Percentiles rank a stretch among this genome's conserved stretches.
phyloP scores from a whole-genome alignment of 306 rosid species.

The Vigna mungo region DNA sequence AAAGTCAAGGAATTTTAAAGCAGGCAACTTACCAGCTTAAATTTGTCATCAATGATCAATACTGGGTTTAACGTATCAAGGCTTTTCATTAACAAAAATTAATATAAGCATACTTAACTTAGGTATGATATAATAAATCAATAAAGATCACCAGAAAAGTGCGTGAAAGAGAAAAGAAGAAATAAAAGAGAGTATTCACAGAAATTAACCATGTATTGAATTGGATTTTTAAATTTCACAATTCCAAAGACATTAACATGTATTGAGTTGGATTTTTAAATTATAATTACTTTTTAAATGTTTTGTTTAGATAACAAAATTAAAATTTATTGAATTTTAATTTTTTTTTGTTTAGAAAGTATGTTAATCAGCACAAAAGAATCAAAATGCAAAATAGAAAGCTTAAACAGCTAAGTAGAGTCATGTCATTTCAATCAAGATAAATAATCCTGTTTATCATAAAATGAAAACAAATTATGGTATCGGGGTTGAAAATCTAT shows the following conservation, averaged over 20 bases:
- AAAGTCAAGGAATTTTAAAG: neutral
- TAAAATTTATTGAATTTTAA: no score
- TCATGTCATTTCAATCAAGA: constrained; percentile 5
- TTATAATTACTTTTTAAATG: no score
- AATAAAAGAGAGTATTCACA: constrained; percentile 1
- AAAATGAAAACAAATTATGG: neutral
- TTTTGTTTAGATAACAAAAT: no score
- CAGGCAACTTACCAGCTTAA: constrained; percentile 68
- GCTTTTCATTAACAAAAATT: constrained; percentile 57
- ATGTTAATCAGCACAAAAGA: neutral
- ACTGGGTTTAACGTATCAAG: constrained; percentile 78
- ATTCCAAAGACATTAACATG: no score
- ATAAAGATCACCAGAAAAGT: constrained; percentile 3
- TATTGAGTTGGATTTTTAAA: no score
- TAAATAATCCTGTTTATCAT: neutral
- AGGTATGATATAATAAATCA: neutral
- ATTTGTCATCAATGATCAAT: constrained; percentile 66
- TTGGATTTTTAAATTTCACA: no score
- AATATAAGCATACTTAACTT: constrained; percentile 18
- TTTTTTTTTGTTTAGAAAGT: no score
- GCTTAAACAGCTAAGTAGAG: no score
- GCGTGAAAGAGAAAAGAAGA: neutral
- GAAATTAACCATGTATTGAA: neutral
- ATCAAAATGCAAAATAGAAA: no score
- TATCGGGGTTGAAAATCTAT: neutral